These are phyloP conservation scores for Abelmoschus esculentus DNA, from an alignment of 345 rosid genomes.

Conservation along the genomic window DNA sequence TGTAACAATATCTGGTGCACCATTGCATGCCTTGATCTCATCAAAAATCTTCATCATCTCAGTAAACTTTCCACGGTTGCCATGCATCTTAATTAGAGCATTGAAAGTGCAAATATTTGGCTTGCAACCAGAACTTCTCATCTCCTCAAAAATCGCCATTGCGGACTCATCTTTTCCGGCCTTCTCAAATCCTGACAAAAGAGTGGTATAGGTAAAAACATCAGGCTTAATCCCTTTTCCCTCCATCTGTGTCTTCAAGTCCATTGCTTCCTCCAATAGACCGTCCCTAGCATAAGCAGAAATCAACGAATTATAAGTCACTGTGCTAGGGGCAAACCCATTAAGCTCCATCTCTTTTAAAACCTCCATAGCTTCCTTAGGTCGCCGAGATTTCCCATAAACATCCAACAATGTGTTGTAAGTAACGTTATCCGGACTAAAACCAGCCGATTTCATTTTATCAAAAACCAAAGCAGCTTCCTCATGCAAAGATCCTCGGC, in stretches of 20 bases:
- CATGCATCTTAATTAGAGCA: conserved; percentile 90
- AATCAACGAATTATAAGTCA: conserved; percentile 80
- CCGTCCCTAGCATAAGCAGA: conserved; percentile 84
- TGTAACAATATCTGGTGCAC: conserved; percentile 76
- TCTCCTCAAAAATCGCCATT: conserved; percentile 67
- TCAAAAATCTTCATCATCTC: conserved; percentile 95
- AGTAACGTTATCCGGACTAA: conserved; percentile 74
- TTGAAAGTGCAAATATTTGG: conserved; percentile 93
- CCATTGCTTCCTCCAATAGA: conserved; percentile 63
- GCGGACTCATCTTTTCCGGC: conserved; percentile 84
- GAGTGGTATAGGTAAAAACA: conserved; percentile 93
- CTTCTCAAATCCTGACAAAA: conserved; percentile 79
- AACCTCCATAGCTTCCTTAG: conserved; percentile 75
- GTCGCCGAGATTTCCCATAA: conserved; percentile 83
- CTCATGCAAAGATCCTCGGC: conserved; percentile 71
- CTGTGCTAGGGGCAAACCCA: conserved; percentile 60
- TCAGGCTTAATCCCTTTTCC: conserved; percentile 69
- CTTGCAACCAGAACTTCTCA: conserved; percentile 64
- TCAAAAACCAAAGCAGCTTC: conserved; percentile 67
- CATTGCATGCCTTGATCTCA: conserved; percentile 56
- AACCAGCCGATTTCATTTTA: conserved; percentile 70
- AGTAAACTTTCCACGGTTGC: conserved; percentile 71
- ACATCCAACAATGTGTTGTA: conserved; percentile 76
- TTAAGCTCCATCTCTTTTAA: conserved; percentile 68
- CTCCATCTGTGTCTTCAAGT: conserved; percentile 66